phyloP scores from a whole-genome alignment of 164 flowering plant genomes.

The Magnolia changhungtana region DNA sequence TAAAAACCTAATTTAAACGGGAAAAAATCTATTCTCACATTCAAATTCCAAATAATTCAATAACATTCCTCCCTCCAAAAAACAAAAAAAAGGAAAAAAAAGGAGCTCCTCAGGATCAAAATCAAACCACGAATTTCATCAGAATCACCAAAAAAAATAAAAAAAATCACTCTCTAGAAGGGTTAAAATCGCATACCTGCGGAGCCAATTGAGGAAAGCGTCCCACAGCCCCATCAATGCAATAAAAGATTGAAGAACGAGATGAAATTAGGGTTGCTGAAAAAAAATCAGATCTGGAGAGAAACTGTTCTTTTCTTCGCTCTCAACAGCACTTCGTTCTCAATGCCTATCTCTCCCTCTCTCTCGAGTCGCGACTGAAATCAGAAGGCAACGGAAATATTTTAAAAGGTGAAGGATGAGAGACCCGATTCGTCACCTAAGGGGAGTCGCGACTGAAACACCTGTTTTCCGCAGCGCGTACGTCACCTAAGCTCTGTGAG shows the following conservation, averaged over 20 bases:
- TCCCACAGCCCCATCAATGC: slow-evolving; percentile 7
- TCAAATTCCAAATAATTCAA: background rate
- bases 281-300: background rate
- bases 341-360: background rate
- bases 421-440: too few relatives aligned
- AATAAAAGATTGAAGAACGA: background rate
- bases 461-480: too few relatives aligned
- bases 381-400: background rate
- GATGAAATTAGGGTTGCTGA: background rate
- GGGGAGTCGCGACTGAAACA: too few relatives aligned
- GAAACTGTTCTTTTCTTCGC: background rate
- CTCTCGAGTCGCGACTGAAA: background rate
- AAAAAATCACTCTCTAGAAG: background rate
- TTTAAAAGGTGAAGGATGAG: too few relatives aligned
- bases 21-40: background rate
- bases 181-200: background rate
- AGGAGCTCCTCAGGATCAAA: background rate
- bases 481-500: too few relatives aligned
- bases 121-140: background rate
- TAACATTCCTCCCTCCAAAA: background rate
- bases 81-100: background rate
- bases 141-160: background rate
- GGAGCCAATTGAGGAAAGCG: slow-evolving; percentile 11
- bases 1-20: too few relatives aligned
- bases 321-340: background rate